Base-by-base conservation (phyloP, 1,284 basidiomycete genomes). In the Pseudozyma thailandica region DNA sequence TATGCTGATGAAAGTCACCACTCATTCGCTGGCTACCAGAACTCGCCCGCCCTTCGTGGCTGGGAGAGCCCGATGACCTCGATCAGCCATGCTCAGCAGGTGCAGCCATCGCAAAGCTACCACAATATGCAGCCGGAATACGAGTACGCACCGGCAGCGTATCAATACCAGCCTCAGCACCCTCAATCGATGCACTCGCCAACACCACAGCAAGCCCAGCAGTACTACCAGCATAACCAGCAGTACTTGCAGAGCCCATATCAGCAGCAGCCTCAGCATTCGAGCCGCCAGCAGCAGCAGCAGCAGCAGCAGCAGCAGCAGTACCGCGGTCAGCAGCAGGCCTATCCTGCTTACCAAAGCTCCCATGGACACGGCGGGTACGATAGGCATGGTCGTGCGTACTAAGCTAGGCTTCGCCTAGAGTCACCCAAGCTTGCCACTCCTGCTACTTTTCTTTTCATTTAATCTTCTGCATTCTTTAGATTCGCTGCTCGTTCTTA, bases 61-160 rank as follows among this genome's bases (percentile, higher is more conserved):
- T 60, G 52, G 56, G 68, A 71, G 5, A 64, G 56, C 23, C 68
- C 68, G 13, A 61, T 57, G 56, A 71, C 68, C 15, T 57, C 46
- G 26, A 46, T 54, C 37, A 64, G 68, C 49, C 68, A 71, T 31
- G 49, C 15, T 15, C 61, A 71, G 10, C 61, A 59, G 1, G 27
- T 64, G 15, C 47, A 47, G 2, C 55, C 60, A 8, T 52, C 47
- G 7, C 60, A 70, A 15, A 37, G 43, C 10, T 66, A 56, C 18
- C 23, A 41, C 12, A 39, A 45, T 16, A 15, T 56, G 15, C 49
- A 55, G 41, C 63, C 62, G 1, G 50, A 21, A 21, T 68, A 53
- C 46, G 58, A 68, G 0, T 60, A 55, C 12, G 28, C 57, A 10
- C 39, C 38, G 4, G 21, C 46, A 18, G 30, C 16, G 10, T 45